phyloP scores from a whole-genome alignment of 768 basidiomycete genomes.

The Rhizopogon rudus region DNA sequence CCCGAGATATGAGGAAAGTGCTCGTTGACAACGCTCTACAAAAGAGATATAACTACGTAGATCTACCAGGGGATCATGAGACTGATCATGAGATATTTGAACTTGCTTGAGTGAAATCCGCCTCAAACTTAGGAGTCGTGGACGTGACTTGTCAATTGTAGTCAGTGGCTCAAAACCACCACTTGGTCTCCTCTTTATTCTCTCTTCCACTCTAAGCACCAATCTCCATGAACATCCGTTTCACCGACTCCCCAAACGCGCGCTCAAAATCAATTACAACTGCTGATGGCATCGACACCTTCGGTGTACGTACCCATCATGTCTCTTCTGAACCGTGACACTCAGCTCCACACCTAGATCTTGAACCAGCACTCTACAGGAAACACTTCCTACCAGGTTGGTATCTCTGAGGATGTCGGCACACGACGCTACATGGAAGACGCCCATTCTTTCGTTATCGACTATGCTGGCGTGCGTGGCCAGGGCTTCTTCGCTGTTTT shows the following conservation, averaged over 20 bases:
- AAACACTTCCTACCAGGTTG: constrained; percentile 57
- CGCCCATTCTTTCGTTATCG: constrained; percentile 92
- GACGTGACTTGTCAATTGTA: no score
- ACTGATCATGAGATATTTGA: no score
- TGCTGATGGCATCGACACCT: constrained; percentile 69
- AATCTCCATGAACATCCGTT: constrained; percentile 17
- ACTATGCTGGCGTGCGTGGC: constrained; percentile 85
- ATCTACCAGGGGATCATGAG: no score
- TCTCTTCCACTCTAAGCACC: background rate
- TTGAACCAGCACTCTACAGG: constrained; percentile 62
- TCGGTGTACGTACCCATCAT: constrained; percentile 51
- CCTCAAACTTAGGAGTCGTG: no score
- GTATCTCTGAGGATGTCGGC: constrained; percentile 81
- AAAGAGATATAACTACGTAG: no score
- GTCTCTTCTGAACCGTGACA: background rate
- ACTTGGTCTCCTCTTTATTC: no score
- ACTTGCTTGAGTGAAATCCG: no score
- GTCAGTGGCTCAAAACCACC: no score
- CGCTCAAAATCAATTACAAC: constrained; percentile 77
- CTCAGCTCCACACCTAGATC: constrained; percentile 13
- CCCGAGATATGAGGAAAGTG: constrained; percentile 3
- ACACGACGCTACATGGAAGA: constrained; percentile 95
- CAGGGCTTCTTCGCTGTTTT: constrained; percentile 99
- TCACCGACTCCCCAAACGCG: constrained; percentile 67
- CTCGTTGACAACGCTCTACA: no score